phyloP scores from a whole-genome alignment of 768 basidiomycete species.

The Tulasnella sp. region DNA sequence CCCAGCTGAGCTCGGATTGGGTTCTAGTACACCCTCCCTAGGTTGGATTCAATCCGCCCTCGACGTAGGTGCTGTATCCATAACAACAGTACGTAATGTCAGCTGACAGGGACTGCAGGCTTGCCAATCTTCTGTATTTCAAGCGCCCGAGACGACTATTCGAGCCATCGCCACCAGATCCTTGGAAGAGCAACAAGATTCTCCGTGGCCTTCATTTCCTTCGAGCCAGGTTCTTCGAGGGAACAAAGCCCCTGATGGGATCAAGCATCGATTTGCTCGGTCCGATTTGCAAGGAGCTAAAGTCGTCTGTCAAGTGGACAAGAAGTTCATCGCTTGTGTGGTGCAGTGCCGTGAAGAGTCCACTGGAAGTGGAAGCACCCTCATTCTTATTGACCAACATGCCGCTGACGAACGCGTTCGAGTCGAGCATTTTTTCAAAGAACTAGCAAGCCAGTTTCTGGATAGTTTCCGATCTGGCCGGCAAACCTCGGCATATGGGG shows the following conservation, averaged over 20 bases:
- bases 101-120: not conserved
- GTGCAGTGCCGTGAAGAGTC: slow-evolving; percentile 34
- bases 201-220: slow-evolving; percentile 10
- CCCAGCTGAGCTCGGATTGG: slow-evolving; percentile 15
- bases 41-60: slow-evolving; percentile 14
- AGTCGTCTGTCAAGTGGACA: slow-evolving; percentile 81
- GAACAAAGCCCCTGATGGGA: slow-evolving; percentile 3
- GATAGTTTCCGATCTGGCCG: not conserved
- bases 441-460: slow-evolving; percentile 30
- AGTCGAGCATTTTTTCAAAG: slow-evolving; percentile 75
- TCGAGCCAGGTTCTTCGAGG: slow-evolving; percentile 7
- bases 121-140: slow-evolving; percentile 11
- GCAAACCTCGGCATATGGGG: not conserved
- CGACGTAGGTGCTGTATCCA: slow-evolving; percentile 5
- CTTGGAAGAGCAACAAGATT: slow-evolving; percentile 3
- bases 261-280: slow-evolving; percentile 41
- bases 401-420: slow-evolving; percentile 96
- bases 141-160: slow-evolving; percentile 44
- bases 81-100: slow-evolving; percentile 12
- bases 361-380: slow-evolving; percentile 31
- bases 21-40: not conserved
- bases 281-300: slow-evolving; percentile 53
- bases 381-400: slow-evolving; percentile 92
- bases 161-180: slow-evolving; percentile 33
- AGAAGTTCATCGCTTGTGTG: slow-evolving; percentile 82